Evolutionary conservation across 225 moss, liverwort and hornwort species (phyloP), one percentile per base, ranked within the genome.

Genomic region (Neckera pumila): DNA sequence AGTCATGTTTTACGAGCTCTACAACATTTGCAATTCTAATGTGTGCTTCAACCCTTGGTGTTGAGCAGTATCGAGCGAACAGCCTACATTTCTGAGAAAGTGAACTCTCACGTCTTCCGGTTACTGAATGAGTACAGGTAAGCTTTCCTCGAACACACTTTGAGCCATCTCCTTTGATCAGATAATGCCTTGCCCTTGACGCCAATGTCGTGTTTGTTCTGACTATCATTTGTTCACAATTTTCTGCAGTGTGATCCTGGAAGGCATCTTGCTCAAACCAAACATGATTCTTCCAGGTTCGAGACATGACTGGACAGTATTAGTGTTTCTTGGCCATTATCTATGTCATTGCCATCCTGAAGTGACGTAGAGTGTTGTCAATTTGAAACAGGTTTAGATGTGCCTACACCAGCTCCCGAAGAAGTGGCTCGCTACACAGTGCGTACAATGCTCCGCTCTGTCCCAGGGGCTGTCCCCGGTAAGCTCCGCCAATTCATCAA

Each of bases 241-340:
- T 49, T 78, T 80, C 36, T 80, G 90, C 98, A 98, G 98, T 73
- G 96, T 99, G 60, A 99, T 99, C 80, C 90, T 99, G 82, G 98
- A 99, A 93, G 98, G 98, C 79, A 97, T 99, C 86, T 92, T 99
- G 90, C 90, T 99, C 91, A 99, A 99, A 80, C 98, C 98, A 51
- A 99, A 99, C 92, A 99, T 99, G 98, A 99, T 99, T 83, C 97
- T 99, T 86, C 98, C 98, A 71, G 98, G 98, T 97, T 92, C 73
- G 85, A 78, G 71, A 87, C 87, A 56, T 67, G 56, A 56, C 57
- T 62, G 36, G 80, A 36, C 40, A 81, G 40, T 49, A 72, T 21
- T 73, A 83, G 53, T n/a, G 42, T 73, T 64, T 85, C 76, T 72
- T 51, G 63, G 82, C 60, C 69, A 60, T 51, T 45, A 51, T 61